These are phyloP conservation scores for Ilyonectria destructans DNA, from an alignment of 2,329 filamentous ascomycete genomes.

Conservation along the genomic window DNA sequence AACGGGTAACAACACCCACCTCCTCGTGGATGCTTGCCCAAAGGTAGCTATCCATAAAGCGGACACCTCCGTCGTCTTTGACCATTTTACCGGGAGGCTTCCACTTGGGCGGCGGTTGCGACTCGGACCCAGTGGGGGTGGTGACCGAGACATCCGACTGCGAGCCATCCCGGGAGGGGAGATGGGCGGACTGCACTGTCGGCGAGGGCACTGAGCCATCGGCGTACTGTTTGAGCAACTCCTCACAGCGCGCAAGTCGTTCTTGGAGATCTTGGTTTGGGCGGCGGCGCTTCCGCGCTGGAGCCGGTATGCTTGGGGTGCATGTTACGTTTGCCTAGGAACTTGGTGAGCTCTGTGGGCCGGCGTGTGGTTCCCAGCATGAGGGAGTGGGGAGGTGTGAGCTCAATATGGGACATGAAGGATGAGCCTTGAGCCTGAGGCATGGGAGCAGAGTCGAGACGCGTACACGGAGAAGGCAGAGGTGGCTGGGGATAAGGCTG, in stretches of 20 bases:
- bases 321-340: constrained; percentile 72
- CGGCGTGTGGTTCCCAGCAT: background rate
- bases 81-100: constrained; percentile 69
- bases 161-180: constrained; percentile 40
- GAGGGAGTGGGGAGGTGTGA: background rate
- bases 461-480: background rate
- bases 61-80: constrained; percentile 68
- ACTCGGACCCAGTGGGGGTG: constrained; percentile 52
- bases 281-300: constrained; percentile 71
- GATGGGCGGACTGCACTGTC: constrained; percentile 38
- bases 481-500: constrained; percentile 2
- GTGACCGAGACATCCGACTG: constrained; percentile 47
- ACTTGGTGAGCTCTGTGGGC: constrained; percentile 31
- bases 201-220: constrained; percentile 52
- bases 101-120: constrained; percentile 53
- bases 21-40: constrained; percentile 71
- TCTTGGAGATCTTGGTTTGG: constrained; percentile 76
- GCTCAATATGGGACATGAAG: constrained; percentile 8
- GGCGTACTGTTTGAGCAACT: constrained; percentile 72
- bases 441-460: constrained; percentile 11
- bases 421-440: constrained; percentile 11
- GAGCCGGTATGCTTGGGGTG: constrained; percentile 73
- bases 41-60: constrained; percentile 72
- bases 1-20: constrained; percentile 57
- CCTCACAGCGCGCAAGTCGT: constrained; percentile 72